Base-by-base conservation (phyloP, 108 stramenopile species). In the Ochromonas danica region DNA sequence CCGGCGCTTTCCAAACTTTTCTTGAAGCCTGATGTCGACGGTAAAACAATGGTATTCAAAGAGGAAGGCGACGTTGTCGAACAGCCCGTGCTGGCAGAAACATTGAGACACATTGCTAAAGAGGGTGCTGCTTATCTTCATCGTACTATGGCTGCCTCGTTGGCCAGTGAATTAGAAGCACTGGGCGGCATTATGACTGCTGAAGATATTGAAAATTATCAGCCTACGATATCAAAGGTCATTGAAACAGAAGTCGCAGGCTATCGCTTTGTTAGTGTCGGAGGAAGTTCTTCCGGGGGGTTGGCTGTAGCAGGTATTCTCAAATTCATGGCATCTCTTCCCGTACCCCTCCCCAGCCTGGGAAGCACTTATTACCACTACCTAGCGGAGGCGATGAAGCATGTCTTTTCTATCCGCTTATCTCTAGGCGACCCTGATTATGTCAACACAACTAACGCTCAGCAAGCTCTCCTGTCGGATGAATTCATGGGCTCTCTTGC, bases 401-500 rank as follows among this genome's bases (percentile, higher is more conserved):
- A 94, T 74, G 91, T 85, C 0, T 94, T 94, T 84, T 86, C 91
- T 0, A 92, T 94, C 63, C 88, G 93, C 1, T 92, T 94, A 92
- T 86, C 87, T 0, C 62, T 94, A 83, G 88, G 88, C 61, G 93
- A 94, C 80, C 93, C 93, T 17, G 85, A 61, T 10, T 92, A 85
- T 77, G 62, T 78, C 33, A 42, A 89, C 10, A 60, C 79, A 3
- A 42, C 28, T 14, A 81, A 84, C 70, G 91, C 90, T 0, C 86
- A 89, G 1, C 65, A 78, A 14, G 91, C 91, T 71, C 61, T 94
- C 25, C 78, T 89, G 0, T 10, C 39, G 35, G 84, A 81, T 1
- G 40, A 40, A 0, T 92, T 88, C 79, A 92, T 94, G 88, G 82
- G 10, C 30, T 31, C 30, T 36, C 10, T 35, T 31, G 30, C 31